These are phyloP conservation scores for Sideroxylon spinosum DNA, from an alignment of 179 eudicot species.

Conservation along the genomic window DNA sequence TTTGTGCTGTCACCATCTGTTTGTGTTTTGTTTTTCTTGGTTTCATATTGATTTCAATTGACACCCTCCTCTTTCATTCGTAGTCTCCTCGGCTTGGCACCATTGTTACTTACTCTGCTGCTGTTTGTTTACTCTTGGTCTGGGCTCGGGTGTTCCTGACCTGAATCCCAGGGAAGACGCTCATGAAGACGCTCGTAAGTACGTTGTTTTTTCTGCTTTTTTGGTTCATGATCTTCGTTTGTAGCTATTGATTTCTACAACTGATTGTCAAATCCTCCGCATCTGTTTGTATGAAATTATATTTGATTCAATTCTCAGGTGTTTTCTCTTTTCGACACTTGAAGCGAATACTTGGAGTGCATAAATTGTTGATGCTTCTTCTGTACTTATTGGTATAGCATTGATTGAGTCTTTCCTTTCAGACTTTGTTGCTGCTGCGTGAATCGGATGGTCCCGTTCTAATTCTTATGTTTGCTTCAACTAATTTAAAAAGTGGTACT, in stretches of 20 bases:
- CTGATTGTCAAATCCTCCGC: too few relatives aligned
- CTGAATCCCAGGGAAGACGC: not conserved
- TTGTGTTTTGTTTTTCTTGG: not conserved
- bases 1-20: constrained; percentile 20
- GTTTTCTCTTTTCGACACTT: not conserved
- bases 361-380: not conserved
- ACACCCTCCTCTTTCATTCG: constrained; percentile 4
- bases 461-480: not conserved
- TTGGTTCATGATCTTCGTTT: not conserved
- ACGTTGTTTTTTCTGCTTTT: constrained; percentile 9
- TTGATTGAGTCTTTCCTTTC: not conserved
- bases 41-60: constrained; percentile 20
- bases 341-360: not conserved
- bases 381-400: not conserved
- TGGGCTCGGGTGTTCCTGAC: too few relatives aligned
- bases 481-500: not conserved
- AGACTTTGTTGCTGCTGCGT: not conserved
- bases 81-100: not conserved
- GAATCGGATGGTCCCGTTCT: not conserved
- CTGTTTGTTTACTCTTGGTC: not conserved
- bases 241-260: too few relatives aligned
- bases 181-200: constrained; percentile 27
- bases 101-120: not conserved
- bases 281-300: not conserved
- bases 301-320: not conserved